phyloP scores from a whole-genome alignment of 116 monocot genomes.

The Cymodocea nodosa region DNA sequence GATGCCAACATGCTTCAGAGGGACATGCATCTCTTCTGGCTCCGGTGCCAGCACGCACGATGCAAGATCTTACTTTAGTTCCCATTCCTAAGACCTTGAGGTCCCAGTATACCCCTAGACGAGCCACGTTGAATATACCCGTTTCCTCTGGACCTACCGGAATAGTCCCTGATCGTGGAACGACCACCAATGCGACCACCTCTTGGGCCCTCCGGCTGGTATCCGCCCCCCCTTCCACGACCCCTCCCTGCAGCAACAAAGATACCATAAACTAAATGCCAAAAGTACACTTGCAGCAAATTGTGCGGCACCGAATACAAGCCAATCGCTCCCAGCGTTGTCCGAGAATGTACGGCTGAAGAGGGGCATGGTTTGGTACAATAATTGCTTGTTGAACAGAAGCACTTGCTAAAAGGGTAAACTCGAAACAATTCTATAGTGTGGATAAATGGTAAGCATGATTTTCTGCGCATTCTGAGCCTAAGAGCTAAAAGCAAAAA shows the following conservation, averaged over 20 bases:
- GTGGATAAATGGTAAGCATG: no score
- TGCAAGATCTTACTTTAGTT: conserved; percentile 7
- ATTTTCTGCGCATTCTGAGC: no score
- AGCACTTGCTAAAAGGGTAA: no score
- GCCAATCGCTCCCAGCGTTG: background rate
- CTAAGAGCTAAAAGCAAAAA: no score
- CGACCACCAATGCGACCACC: conserved; percentile 35
- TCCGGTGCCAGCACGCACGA: background rate
- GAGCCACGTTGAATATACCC: conserved; percentile 24
- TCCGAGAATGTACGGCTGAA: no score
- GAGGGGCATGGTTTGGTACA: no score
- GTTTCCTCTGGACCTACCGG: conserved; percentile 29
- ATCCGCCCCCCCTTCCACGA: conserved; percentile 39
- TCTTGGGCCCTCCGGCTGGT: conserved; percentile 31
- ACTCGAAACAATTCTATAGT: no score
- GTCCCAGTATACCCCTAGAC: conserved; percentile 25
- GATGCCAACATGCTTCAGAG: background rate
- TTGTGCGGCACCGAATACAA: no score
- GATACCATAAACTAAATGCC: no score
- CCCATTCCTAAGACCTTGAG: conserved; percentile 22
- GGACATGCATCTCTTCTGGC: background rate
- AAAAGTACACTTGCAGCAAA: no score
- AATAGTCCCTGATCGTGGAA: conserved; percentile 12
- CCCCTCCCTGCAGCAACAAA: conserved; percentile 32
- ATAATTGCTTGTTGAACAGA: no score